These are phyloP conservation scores for Torulaspora indica DNA, from an alignment of 805 yeast genomes.

Conservation along the genomic window DNA sequence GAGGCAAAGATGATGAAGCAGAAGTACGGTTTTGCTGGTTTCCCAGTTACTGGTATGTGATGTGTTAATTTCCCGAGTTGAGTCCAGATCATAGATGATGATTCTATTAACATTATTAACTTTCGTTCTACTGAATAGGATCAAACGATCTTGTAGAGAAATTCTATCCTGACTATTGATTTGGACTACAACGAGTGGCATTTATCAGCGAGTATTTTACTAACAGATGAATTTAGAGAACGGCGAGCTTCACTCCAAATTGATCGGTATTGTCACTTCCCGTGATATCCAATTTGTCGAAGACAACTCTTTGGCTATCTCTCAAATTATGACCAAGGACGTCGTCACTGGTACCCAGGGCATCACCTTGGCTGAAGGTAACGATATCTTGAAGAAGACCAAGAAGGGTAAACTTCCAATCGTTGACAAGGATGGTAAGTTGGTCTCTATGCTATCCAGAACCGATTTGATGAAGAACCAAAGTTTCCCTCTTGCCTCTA, in stretches of 20 bases:
- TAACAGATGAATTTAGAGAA: slow-evolving; percentile 48
- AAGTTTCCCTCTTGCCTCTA: slow-evolving; percentile 90
- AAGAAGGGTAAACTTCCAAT: slow-evolving; percentile 98
- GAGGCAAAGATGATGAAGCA: slow-evolving; percentile 70
- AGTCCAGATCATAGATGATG: slow-evolving; percentile 43
- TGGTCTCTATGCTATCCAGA: slow-evolving; percentile 86
- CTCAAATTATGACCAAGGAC: slow-evolving; percentile 86
- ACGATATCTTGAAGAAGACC: slow-evolving; percentile 81
- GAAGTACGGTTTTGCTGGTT: slow-evolving; percentile 86
- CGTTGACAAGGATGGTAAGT: slow-evolving; percentile 67
- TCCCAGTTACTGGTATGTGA: slow-evolving; percentile 98
- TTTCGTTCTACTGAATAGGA: slow-evolving; percentile 99
- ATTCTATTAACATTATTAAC: slow-evolving; percentile 58
- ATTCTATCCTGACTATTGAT: slow-evolving; percentile 39
- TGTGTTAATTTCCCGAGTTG: slow-evolving; percentile 3
- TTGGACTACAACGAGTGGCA: not conserved
- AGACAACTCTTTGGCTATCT: slow-evolving; percentile 53
- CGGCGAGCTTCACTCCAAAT: slow-evolving; percentile 83
- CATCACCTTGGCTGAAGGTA: slow-evolving; percentile 78
- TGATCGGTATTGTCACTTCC: slow-evolving; percentile 91
- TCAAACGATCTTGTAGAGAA: slow-evolving; percentile 96
- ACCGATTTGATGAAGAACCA: slow-evolving; percentile 96
- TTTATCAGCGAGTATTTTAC: slow-evolving; percentile 11
- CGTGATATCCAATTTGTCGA: slow-evolving; percentile 97
- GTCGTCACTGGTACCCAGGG: slow-evolving; percentile 80